phyloP scores from a whole-genome alignment of 805 yeast genomes.

The Pichia cephalocereana region DNA sequence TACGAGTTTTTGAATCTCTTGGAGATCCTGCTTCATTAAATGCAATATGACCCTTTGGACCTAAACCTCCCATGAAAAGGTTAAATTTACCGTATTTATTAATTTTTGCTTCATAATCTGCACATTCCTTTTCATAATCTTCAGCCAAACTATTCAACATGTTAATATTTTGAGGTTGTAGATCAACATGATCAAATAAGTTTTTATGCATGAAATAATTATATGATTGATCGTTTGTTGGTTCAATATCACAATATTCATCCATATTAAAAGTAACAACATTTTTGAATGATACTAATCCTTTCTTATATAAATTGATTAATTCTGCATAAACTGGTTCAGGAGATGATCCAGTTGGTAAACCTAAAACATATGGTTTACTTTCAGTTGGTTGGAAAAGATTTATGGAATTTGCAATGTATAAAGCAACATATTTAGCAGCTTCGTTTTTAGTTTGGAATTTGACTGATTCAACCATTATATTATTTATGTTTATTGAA shows the following conservation, averaged over 20 bases:
- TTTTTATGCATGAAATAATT: slow-evolving; percentile 50
- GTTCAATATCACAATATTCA: slow-evolving; percentile 43
- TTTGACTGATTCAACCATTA: slow-evolving; percentile 1
- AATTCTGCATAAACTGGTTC: slow-evolving; percentile 42
- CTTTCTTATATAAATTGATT: slow-evolving; percentile 34
- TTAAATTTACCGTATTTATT: slow-evolving; percentile 39
- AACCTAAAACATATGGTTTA: slow-evolving; percentile 45
- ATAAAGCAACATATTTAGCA: slow-evolving; percentile 34
- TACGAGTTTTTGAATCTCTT: slow-evolving; percentile 36
- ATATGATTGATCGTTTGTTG: slow-evolving; percentile 42
- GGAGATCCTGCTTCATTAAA: slow-evolving; percentile 49
- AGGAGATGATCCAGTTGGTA: slow-evolving; percentile 57
- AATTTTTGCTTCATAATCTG: slow-evolving; percentile 39
- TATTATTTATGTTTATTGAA: neutral
- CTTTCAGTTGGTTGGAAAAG: slow-evolving; percentile 34
- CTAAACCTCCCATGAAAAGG: slow-evolving; percentile 49
- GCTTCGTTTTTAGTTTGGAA: slow-evolving; percentile 27
- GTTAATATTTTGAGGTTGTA: slow-evolving; percentile 41
- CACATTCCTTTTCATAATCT: slow-evolving; percentile 38
- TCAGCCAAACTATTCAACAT: slow-evolving; percentile 44
- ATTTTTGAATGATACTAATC: slow-evolving; percentile 36
- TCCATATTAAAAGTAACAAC: slow-evolving; percentile 58
- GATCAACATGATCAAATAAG: slow-evolving; percentile 47
- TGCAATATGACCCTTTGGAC: slow-evolving; percentile 55
- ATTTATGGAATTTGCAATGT: slow-evolving; percentile 36